phyloP scores from a whole-genome alignment of 2,329 filamentous ascomycete species.

The Paraconiothyrium brasiliense region DNA sequence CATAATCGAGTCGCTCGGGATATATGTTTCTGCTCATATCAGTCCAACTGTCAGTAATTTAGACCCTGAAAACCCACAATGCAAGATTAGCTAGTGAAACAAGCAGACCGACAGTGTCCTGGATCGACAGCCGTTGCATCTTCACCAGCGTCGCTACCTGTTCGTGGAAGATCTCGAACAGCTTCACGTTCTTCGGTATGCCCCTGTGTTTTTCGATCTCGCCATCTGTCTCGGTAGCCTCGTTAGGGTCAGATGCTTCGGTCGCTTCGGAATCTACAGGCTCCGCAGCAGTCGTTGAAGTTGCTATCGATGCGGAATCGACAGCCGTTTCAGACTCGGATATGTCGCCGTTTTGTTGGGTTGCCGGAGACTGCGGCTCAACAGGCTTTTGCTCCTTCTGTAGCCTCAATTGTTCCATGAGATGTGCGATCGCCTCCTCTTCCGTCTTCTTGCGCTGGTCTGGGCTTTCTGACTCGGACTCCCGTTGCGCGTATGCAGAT shows the following conservation, averaged over 20 bases:
- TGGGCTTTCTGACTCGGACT: constrained; percentile 75
- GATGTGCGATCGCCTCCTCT: constrained; percentile 79
- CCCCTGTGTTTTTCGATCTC: constrained; percentile 59
- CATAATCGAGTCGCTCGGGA: constrained; percentile 89
- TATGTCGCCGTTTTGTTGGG: constrained; percentile 49
- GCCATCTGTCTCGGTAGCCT: constrained; percentile 51
- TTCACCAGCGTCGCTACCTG: constrained; percentile 95
- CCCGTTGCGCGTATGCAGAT: constrained; percentile 92
- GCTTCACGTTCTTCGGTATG: constrained; percentile 80
- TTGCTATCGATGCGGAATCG: constrained; percentile 41
- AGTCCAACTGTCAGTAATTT: constrained; percentile 25
- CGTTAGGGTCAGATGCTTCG: constrained; percentile 46
- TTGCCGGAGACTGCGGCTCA: constrained; percentile 29
- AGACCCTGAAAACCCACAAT: constrained; percentile 61
- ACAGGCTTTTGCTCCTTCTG: constrained; percentile 63
- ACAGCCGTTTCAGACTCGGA: constrained; percentile 37
- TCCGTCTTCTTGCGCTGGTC: constrained; percentile 81
- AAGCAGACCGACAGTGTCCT: constrained; percentile 91
- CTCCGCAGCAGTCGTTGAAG: constrained; percentile 39
- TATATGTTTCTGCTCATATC: constrained; percentile 77
- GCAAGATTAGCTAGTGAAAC: constrained; percentile 95
- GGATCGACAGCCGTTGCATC: constrained; percentile 87
- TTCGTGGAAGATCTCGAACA: constrained; percentile 97
- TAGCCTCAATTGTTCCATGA: constrained; percentile 81
- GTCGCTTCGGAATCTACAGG: constrained; percentile 40